Evolutionary conservation across 768 basidiomycete species (phyloP).

Genomic region (Termitomyces sp.): DNA sequence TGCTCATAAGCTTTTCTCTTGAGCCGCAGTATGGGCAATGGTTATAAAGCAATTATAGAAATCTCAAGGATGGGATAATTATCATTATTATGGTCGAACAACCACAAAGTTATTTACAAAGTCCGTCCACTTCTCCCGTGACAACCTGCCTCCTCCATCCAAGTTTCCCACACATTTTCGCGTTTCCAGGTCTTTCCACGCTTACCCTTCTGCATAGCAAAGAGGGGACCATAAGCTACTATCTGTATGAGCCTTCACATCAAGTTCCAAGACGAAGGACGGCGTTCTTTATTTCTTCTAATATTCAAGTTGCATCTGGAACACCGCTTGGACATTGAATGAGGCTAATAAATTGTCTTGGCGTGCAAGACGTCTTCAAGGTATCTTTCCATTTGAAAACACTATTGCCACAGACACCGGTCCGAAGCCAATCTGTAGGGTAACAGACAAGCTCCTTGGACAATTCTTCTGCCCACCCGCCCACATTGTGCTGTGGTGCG

Average conservation of each 20-base stretch:
- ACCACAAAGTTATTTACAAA: conserved; percentile 12
- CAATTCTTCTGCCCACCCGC: conserved; percentile 20
- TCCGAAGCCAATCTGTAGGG: conserved; percentile 5
- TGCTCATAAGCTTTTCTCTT: background rate
- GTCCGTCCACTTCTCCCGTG: conserved; percentile 16
- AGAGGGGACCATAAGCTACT: conserved; percentile 14
- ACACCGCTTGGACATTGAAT: conserved; percentile 2
- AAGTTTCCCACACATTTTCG: conserved; percentile 14
- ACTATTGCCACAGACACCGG: conserved; percentile 12
- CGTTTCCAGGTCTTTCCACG: conserved; percentile 16
- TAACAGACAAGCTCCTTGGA: conserved; percentile 4
- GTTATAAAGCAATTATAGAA: too few species aligned
- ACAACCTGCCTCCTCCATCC: conserved; percentile 18
- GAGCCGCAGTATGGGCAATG: background rate
- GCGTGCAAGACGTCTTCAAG: conserved; percentile 17
- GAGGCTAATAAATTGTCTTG: conserved; percentile 16
- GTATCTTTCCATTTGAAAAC: conserved; percentile 11
- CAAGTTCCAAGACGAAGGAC: conserved; percentile 13
- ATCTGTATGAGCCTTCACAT: conserved; percentile 17
- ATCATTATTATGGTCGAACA: conserved; percentile 10
- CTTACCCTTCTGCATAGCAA: conserved; percentile 12
- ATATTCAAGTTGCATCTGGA: conserved; percentile 14
- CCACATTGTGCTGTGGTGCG: conserved; percentile 16
- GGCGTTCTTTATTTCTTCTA: conserved; percentile 15
- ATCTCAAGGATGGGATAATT: too few species aligned